phyloP scores from a whole-genome alignment of 2,329 filamentous ascomycete species.

The Penicillium thymicola region DNA sequence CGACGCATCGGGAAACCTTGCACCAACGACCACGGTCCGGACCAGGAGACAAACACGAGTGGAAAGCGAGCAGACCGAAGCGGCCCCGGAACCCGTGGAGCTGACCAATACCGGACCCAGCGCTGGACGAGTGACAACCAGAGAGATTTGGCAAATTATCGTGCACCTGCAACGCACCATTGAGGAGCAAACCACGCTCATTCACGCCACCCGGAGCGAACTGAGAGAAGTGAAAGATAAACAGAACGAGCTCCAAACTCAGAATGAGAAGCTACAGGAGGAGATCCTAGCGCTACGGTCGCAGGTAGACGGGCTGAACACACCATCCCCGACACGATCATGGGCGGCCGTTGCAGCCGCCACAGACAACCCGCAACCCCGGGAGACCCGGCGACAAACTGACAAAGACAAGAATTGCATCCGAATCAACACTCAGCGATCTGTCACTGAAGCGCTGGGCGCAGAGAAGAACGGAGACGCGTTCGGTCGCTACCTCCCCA shows the following conservation, averaged over 20 bases:
- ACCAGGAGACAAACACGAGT: too few relatives aligned
- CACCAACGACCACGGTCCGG: too few relatives aligned
- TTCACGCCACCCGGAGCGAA: background rate
- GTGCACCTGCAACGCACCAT: background rate
- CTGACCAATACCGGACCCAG: too few relatives aligned
- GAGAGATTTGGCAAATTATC: constrained; percentile 7
- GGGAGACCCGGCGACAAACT: background rate
- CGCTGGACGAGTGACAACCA: background rate
- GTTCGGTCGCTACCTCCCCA: background rate
- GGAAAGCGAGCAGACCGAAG: too few relatives aligned
- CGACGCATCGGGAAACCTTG: too few relatives aligned
- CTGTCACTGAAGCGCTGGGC: background rate
- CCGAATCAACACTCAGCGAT: background rate
- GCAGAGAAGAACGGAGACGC: background rate
- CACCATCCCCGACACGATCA: background rate
- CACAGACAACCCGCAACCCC: background rate
- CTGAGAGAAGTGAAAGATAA: constrained; percentile 3
- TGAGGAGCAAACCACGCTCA: background rate
- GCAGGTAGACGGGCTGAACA: background rate
- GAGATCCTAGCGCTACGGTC: background rate
- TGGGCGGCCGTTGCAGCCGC: constrained; percentile 4
- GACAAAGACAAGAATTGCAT: constrained; percentile 7
- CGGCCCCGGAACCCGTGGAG: too few relatives aligned
- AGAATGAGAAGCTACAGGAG: constrained; percentile 1
- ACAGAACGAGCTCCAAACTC: background rate